phyloP scores from a whole-genome alignment of 208 protist species.

The Acanthamoeba royreba region DNA sequence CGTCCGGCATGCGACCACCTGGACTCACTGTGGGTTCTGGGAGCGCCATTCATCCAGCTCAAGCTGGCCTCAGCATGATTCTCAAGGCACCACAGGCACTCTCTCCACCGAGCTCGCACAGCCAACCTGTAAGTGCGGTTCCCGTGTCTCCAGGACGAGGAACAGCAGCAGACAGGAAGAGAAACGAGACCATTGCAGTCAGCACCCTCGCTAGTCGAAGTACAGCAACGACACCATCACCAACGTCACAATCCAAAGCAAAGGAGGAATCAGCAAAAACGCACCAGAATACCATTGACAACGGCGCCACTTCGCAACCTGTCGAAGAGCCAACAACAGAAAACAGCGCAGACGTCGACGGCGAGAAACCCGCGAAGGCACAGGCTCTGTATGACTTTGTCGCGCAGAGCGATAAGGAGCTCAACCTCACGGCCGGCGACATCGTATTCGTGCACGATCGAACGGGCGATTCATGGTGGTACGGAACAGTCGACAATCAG shows the following conservation, averaged over 20 bases:
- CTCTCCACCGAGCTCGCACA: neutral
- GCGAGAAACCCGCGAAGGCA: neutral
- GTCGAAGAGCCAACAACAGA: too few relatives aligned
- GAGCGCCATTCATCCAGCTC: neutral
- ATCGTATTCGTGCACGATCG: neutral
- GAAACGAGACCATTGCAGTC: too few relatives aligned
- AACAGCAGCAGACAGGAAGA: too few relatives aligned
- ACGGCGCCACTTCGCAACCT: too few relatives aligned
- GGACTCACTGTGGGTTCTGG: too few relatives aligned
- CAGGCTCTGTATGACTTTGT: neutral
- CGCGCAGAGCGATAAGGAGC: neutral
- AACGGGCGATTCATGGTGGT: neutral
- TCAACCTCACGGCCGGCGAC: neutral
- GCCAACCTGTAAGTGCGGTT: neutral
- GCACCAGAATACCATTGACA: too few relatives aligned
- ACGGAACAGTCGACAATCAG: neutral
- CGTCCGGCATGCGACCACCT: too few relatives aligned
- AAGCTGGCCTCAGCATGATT: neutral
- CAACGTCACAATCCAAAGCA: too few relatives aligned
- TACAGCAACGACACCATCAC: too few relatives aligned
- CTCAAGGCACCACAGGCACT: neutral
- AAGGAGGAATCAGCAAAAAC: too few relatives aligned
- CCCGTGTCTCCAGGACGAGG: too few relatives aligned
- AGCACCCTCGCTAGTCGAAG: too few relatives aligned
- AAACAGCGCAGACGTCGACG: neutral